Percentiles rank a stretch among this genome's conserved stretches.
phyloP scores from a whole-genome alignment of 75 land plant genomes.

The Larix kaempferi region DNA sequence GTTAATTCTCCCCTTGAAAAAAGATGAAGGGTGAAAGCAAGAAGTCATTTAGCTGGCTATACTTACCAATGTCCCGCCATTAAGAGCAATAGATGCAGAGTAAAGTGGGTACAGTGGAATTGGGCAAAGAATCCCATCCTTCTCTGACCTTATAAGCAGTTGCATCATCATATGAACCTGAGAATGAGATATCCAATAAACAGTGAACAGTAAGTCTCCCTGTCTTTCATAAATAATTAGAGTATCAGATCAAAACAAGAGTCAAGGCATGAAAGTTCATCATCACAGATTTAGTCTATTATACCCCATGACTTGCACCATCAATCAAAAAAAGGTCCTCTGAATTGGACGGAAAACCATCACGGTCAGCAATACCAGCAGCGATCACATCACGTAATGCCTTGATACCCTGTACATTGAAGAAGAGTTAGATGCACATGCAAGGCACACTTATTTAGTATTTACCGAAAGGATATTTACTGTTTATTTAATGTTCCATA shows the following conservation, averaged over 20 bases:
- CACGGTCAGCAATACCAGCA: conserved; percentile 87
- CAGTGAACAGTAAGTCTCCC: background rate
- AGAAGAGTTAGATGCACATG: too few relatives aligned
- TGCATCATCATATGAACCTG: conserved; percentile 99
- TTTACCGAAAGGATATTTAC: too few relatives aligned
- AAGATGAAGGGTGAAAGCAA: background rate
- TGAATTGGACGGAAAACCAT: conserved; percentile 83
- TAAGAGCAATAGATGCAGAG: conserved; percentile 97
- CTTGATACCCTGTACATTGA: conserved; percentile 71
- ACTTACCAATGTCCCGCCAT: conserved; percentile 93
- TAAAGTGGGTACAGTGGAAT: conserved; percentile 98
- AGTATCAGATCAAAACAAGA: background rate
- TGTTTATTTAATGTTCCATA: too few relatives aligned
- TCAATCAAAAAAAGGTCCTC: conserved; percentile 93
- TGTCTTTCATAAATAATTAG: conserved; percentile 1
- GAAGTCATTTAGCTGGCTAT: background rate
- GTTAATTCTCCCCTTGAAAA: background rate
- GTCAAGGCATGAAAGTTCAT: conserved; percentile 1
- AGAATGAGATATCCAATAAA: conserved; percentile 2
- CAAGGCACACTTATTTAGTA: too few relatives aligned
- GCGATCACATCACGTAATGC: conserved; percentile 91
- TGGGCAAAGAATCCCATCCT: conserved; percentile 97
- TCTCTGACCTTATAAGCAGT: conserved; percentile 69
- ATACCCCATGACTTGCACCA: conserved; percentile 97
- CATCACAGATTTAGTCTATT: background rate